A percentile compares a stretch with the other conserved stretches of the same genome.
These are phyloP conservation scores for Phycomyces blakesleeanus DNA, from an alignment of 192 early-diverging fungal genomes.

Conservation along the genomic window DNA sequence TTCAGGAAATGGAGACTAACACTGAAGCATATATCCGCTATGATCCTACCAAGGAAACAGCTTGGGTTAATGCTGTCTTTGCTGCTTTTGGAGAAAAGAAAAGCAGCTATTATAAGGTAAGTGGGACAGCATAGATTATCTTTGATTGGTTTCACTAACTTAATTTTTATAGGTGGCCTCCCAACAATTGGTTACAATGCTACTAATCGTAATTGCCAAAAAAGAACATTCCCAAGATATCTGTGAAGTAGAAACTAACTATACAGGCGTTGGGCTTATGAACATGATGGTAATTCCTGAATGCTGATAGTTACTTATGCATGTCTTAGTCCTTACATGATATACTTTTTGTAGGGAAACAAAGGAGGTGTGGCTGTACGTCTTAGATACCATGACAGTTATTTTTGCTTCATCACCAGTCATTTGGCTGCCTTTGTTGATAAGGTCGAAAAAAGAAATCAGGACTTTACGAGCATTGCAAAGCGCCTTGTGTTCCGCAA, in stretches of 20 bases:
- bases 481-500: conserved; percentile 60
- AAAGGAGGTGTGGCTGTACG: conserved; percentile 91
- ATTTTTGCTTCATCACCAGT: conserved; percentile 81
- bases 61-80: conserved; percentile 77
- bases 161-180: conserved; percentile 49
- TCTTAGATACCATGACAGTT: conserved; percentile 72
- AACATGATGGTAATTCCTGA: conserved; percentile 62
- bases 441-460: conserved; percentile 79
- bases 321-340: background rate
- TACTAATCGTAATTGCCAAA: conserved; percentile 78
- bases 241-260: conserved; percentile 60
- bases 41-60: conserved; percentile 73
- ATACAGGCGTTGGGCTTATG: conserved; percentile 82
- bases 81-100: conserved; percentile 51
- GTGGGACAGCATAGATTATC: background rate
- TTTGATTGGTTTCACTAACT: background rate
- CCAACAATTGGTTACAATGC: conserved; percentile 86
- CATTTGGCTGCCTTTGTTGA: conserved; percentile 86
- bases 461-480: conserved; percentile 85
- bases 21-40: conserved; percentile 82
- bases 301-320: background rate
- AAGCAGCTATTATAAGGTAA: conserved; percentile 59
- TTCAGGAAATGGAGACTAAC: conserved; percentile 89
- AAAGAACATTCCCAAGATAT: conserved; percentile 47
- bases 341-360: conserved; percentile 67